Evolutionary conservation across 2,329 filamentous ascomycete genomes (phyloP), one percentile per base, ranked within the genome.

Genomic region (Penicillium corylophilum): DNA sequence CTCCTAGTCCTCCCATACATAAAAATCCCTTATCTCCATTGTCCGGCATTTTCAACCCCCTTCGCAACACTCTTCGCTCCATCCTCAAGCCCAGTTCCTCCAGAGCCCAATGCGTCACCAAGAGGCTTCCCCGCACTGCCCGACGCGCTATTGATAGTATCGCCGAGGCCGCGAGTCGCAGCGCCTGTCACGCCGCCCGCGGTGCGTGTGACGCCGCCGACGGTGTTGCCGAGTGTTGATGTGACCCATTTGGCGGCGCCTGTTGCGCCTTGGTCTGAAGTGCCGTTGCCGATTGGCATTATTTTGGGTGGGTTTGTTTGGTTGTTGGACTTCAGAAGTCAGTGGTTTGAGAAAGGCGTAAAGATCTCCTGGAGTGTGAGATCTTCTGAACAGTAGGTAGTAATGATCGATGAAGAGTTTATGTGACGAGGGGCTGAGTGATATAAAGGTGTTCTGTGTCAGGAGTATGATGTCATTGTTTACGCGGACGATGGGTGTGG

Each of bases 11-110:
- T n/a, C n/a, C n/a, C n/a, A n/a, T n/a, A n/a, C n/a, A n/a, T n/a
- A n/a, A n/a, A 22, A 39, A 20, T 13, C 36, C 39, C 22, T 6
- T 35, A 47, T 47, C 44, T 66, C 80, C 81, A 83, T 64, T 83
- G 69, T 3, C 82, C 82, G 10, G 82, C 82, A 61, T 83, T 72
- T 69, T 84, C 81, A 6, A 81, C 77, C 0, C 82, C 81, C 68
- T 80, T 76, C 13, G 78, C 77, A 2, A 83, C 73, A 42, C 68
- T 71, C 39, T 73, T 71, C 33, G 75, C 67, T 1, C 80, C 83
- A 40, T 74, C 72, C 69, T 84, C 75, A 2, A 85, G 58, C 0
- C 82, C 82, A 1, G 74, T 77, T 5, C 80, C 80, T 7, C 82
- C 62, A 57, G 76, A 80, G 7, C 76, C 74, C 12, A 85, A 50